Base-by-base conservation (phyloP, 2,329 filamentous ascomycete genomes). In the Sporothrix brasiliensis region DNA sequence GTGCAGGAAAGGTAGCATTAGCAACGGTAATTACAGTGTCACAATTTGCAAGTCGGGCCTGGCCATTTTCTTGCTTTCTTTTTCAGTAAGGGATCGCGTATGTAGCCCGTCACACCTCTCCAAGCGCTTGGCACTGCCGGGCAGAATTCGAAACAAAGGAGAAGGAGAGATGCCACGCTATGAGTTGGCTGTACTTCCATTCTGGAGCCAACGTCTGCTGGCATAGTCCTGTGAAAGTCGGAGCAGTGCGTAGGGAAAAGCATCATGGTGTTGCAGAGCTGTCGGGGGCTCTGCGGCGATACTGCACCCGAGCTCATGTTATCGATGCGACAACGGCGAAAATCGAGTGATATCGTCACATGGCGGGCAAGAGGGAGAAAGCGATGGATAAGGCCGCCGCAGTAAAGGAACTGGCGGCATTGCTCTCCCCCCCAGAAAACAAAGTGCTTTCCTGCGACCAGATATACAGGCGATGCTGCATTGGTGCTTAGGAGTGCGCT, bases 341-440 rank as follows among this genome's bases (percentile, higher is more conserved):
- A 19, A 2, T 58, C 27, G 30, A 58, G 24, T 19, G 13, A n/a
- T 3, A n/a, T 58, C 54, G 30, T 34, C 30, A 34, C 30, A 34
- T 34, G 30, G 58, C 39, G 58, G 58, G 39, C 58, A 44, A 65
- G 60, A 65, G 44, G 60, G 60, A 27, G 19, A 50, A 4, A 61
- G 11, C 9, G 9, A 44, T 24, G 24, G n/a, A 44, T 41, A 41
- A 16, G 21, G 58, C 3, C 24, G 27, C 30, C 60, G 44, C 60
- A 65, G 16, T n/a, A 30, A 65, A 65, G 60, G 60, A 50, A 65
- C 60, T n/a, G 7, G 14, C 41, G 3, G 60, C 60, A 34, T 5
- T 44, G 44, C 44, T 6, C 16, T n/a, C 30, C 30, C 60, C 44
- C 44, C 4, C 60, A 50, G 49, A 65, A 49, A 24, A 34, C 34